Evolutionary conservation across 2,329 filamentous ascomycete species (phyloP), one percentile per base, ranked within the genome.

Genomic region (Clonostachys chloroleuca): DNA sequence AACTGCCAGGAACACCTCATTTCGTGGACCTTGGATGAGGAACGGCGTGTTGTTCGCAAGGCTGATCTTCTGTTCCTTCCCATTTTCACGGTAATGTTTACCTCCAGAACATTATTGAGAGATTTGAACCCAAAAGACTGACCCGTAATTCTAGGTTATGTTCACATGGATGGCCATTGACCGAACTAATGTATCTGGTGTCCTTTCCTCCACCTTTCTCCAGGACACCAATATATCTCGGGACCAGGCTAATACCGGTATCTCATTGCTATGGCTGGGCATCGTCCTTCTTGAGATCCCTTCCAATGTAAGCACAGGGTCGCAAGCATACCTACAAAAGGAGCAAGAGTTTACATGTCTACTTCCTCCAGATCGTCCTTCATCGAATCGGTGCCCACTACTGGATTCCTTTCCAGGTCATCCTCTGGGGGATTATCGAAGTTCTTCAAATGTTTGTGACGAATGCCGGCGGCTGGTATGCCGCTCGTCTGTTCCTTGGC

Each of bases 401-500:
- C 42, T 81, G 77, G 77, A 61, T 81, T 1, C 73, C 75, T 0
- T 62, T 70, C 0, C 75, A 81, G 54, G 59, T 80, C 16, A 74
- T 80, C 51, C 64, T 75, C 40, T 80, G 72, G 47, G 77, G 77
- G 5, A 63, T 71, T n/a, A 74, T 81, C 44, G 73, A 69, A 18
- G 77, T 73, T 1, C 78, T 80, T 54, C 77, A 81, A 54, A 68
- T 74, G 4, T 81, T 77, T 54, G 66, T 75, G 42, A 63, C 62
- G 20, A 69, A 62, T 33, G 73, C 75, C 40, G 65, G 63, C 2
- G 67, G 67, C 3, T 80, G 71, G 52, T 59, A 80, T 20, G 67
- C 64, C 0, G 76, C 75, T 0, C 66, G 77, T 0, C 67, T 81
- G 44, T 59, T 80, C 2, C 68, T 81, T 1, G 77, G 77, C 2